Base-by-base conservation (phyloP, 768 basidiomycete species). In the Coprinopsis strossmayeri region DNA sequence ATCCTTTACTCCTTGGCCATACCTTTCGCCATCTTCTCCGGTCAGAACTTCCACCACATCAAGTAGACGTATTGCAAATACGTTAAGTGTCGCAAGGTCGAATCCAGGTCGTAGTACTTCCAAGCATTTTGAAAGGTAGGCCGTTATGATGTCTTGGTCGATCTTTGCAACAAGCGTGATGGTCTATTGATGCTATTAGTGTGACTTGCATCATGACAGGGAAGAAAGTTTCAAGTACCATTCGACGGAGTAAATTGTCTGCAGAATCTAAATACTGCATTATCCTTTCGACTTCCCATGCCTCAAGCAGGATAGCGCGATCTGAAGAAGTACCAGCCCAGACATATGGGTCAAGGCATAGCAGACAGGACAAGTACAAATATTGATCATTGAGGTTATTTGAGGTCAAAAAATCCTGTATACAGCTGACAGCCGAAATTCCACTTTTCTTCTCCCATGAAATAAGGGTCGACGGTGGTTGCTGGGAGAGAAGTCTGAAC, bases 281-380 rank as follows among this genome's bases (percentile, higher is more conserved):
- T 18, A 91, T 69, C 27, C 70, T 68, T 44, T 82, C 82, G 32
- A 91, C 87, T 45, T 91, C 88, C 73, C 76, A 77, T 46, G 70
- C 77, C n/a, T 87, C 82, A 39, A 91, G 62, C 7, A 79, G 64
- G 1, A 80, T 68, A 28, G 74, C 71, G 17, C 74, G 62, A 3
- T 73, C 70, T 2, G 71, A 61, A 5, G 61, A 65, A 7, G 74
- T 79, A 11, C 87, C 89, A 5, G 86, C 83, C 89, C 89, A 91
- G 18, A 79, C 53, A 17, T 60, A 61, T 4, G 79, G 73, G 54
- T 82, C 74, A 11, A 88, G 53, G 34, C 71, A 78, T 34, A 73
- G 68, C 42, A 91, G 60, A 53, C 86, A 88, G 1, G 72, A 66
- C 10, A 91, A 58, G 56, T 90, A 88, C 4, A 83, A 57, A 62